Evolutionary conservation across 1,139 yeast species (phyloP), one percentile per base, ranked within the genome.

Genomic region (Sugiyamaella castrensis): DNA sequence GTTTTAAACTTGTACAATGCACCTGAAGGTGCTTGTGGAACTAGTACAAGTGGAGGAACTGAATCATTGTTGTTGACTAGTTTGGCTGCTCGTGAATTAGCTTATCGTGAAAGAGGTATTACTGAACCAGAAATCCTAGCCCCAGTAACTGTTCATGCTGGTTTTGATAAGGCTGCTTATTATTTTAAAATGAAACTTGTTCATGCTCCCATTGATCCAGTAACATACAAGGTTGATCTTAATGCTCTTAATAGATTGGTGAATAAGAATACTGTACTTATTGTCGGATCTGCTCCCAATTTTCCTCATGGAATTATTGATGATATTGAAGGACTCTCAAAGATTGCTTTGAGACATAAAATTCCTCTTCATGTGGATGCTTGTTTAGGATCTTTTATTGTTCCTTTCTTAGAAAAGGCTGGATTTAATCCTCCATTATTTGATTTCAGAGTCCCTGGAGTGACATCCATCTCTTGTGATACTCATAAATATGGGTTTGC

Each of bases 401-500:
- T 88, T 33, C 81, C 96, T 1, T 89, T 84, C 66, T 79, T 87
- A 70, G 82, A 81, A 53, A 76, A 77, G 50, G 78, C 89, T 2
- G 81, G 81, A 3, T 79, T 82, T 51, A 76, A 66, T 35, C 48
- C 52, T 30, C 91, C 94, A 12, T 61, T 71, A 13, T 91, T 91
- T 69, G 98, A 92, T 66, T 92, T 92, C 69, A 73, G 94, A 56
- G 76, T 88, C 1, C 84, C 88, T 0, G 98, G 98, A 36, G 98
- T 92, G n/a, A 92, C 98, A 1, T 89, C 97, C 3, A 91, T 92
- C 53, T 87, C 96, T 10, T 92, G 98, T 69, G 98, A 92, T 65
- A 91, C 98, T 13, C 98, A 92, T 73, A 92, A 92, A 68, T 92
- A 92, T 64, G 98, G 98, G 1, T 92, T 91, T 74, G 97, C 98